These are phyloP conservation scores for Scheffersomyces lignicola DNA, from an alignment of 1,139 yeast genomes.

Conservation along the genomic window DNA sequence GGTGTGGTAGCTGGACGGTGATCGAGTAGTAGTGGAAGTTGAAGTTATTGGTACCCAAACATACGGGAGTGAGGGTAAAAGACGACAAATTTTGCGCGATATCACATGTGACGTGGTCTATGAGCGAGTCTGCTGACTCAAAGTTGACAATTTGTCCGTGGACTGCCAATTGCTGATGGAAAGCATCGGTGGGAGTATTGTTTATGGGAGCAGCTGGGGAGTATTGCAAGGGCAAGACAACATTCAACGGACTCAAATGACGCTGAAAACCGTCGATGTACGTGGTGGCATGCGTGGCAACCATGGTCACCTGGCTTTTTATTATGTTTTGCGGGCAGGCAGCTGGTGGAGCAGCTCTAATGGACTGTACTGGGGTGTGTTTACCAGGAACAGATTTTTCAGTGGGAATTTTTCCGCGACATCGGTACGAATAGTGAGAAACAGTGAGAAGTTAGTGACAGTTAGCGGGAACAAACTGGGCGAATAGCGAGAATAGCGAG, in stretches of 20 bases:
- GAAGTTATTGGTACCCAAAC: slow-evolving; percentile 21
- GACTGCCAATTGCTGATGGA: slow-evolving; percentile 20
- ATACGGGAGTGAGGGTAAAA: slow-evolving; percentile 32
- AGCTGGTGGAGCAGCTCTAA: no score
- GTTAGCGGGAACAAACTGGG: no score
- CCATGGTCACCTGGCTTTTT: no score
- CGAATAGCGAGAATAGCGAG: no score
- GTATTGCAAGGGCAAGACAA: slow-evolving; percentile 37
- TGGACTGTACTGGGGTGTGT: no score
- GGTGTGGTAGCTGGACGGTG: slow-evolving; percentile 33
- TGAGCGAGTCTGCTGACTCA: slow-evolving; percentile 14
- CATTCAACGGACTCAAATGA: slow-evolving; percentile 20
- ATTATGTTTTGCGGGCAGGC: no score
- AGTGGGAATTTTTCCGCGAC: no score
- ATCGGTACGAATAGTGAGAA: no score
- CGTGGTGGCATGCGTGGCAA: slow-evolving; percentile 17
- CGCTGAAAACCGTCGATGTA: slow-evolving; percentile 26
- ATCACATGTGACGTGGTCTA: slow-evolving; percentile 27
- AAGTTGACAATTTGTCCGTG: slow-evolving; percentile 28
- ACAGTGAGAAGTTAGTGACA: no score
- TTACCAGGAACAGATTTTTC: no score
- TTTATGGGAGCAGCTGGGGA: slow-evolving; percentile 8
- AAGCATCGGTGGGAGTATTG: slow-evolving; percentile 21
- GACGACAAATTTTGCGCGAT: slow-evolving; percentile 31
- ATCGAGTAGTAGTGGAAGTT: slow-evolving; percentile 28